Evolutionary conservation across 2,329 filamentous ascomycete genomes (phyloP).

Genomic region (Verticillium dahliae): DNA sequence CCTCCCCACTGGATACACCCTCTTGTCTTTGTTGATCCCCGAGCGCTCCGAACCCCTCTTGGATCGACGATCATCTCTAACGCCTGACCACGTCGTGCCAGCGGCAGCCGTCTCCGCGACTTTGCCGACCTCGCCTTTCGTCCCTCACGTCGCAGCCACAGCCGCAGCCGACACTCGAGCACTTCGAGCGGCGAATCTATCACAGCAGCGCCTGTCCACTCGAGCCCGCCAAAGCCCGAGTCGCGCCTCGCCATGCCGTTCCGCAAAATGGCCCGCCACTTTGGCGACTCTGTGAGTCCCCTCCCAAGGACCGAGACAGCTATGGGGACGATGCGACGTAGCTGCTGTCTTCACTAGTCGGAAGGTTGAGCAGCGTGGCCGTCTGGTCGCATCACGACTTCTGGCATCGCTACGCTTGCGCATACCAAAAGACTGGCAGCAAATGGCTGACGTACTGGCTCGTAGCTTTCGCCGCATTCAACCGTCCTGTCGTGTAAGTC

Average conservation of each 20-base stretch:
- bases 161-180: neutral
- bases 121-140: neutral
- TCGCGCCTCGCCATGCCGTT: constrained; percentile 19
- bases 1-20: neutral
- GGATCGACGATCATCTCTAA: neutral
- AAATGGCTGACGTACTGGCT: constrained; percentile 10
- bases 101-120: constrained; percentile 1
- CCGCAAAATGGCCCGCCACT: constrained; percentile 35
- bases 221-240: constrained; percentile 5
- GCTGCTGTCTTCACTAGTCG: neutral
- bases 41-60: neutral
- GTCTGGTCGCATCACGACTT: neutral
- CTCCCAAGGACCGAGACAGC: neutral
- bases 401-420: neutral
- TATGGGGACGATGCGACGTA: neutral
- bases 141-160: neutral
- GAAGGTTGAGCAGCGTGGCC: neutral
- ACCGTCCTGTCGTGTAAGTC: constrained; percentile 40
- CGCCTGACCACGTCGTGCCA: neutral
- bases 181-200: neutral
- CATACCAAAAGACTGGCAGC: neutral
- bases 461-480: constrained; percentile 27
- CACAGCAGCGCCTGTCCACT: neutral
- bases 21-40: neutral
- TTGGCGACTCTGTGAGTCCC: constrained; percentile 37